Percentiles rank a stretch among this genome's conserved stretches.
phyloP scores from a whole-genome alignment of 1,284 basidiomycete species.

The Trichosporon sp. region DNA sequence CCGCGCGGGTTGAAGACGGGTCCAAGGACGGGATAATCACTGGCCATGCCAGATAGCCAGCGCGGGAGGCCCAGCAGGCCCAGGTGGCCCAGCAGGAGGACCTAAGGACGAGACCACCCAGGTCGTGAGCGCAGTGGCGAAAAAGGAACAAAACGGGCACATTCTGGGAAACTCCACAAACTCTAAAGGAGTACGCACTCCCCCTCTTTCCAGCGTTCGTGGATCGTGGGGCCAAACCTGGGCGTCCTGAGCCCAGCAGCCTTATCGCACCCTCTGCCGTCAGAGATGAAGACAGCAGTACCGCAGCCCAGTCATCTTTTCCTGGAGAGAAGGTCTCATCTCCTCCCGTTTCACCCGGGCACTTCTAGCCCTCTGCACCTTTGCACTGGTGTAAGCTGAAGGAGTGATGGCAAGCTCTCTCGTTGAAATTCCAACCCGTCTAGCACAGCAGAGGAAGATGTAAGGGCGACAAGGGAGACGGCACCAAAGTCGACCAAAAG shows the following conservation, averaged over 20 bases:
- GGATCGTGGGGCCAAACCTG: constrained; percentile 5
- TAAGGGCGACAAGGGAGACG: neutral
- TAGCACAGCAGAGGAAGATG: no score
- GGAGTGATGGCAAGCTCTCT: neutral
- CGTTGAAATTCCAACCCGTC: neutral
- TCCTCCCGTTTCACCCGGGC: neutral
- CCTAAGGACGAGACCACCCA: neutral
- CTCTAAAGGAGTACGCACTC: neutral
- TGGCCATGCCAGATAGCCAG: neutral
- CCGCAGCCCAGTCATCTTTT: neutral
- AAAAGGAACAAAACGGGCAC: constrained; percentile 4
- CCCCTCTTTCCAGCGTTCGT: neutral
- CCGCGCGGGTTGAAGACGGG: neutral
- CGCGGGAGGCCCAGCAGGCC: no score
- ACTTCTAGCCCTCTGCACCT: neutral
- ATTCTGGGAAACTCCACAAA: neutral
- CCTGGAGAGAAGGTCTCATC: neutral
- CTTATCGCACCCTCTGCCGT: neutral
- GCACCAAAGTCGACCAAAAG: neutral
- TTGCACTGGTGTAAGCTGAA: neutral
- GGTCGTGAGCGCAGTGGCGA: neutral
- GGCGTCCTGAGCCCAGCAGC: neutral
- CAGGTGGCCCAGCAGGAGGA: neutral
- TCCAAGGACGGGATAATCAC: neutral
- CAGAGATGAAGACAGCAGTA: neutral